A percentile compares a stretch with the other conserved stretches of the same genome.
Conservation (phyloP, 331 rosid species). For the Pyrus hybrid region DNA sequence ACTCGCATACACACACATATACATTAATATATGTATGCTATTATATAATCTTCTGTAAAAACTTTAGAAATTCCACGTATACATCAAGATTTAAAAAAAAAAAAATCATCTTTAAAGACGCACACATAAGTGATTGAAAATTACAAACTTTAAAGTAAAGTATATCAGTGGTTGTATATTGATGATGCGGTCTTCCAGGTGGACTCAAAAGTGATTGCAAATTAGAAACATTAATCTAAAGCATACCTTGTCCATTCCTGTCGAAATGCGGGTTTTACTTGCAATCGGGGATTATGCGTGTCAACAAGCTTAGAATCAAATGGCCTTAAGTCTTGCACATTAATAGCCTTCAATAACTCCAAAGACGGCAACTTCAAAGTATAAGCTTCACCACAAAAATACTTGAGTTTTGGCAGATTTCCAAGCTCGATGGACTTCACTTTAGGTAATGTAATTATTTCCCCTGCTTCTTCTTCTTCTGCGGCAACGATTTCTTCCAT, state of each 20-base stretch:
- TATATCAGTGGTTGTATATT: no score
- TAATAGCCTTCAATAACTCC: not conserved
- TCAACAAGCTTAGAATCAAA: not conserved
- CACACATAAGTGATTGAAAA: no score
- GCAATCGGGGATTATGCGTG: not conserved
- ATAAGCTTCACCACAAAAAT: not conserved
- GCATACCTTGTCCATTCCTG: not conserved
- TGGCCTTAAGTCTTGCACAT: not conserved
- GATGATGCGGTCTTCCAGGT: not conserved
- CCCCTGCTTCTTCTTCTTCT: not conserved
- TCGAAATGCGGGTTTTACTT: no score
- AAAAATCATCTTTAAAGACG: no score
- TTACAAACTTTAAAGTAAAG: no score
- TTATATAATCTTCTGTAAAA: no score
- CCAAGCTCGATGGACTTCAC: fast-evolving
- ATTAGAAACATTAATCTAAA: no score
- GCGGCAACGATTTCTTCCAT: not conserved
- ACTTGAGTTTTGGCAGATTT: not conserved
- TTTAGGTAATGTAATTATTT: not conserved
- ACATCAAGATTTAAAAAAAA: no score
- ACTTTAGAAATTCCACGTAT: no score
- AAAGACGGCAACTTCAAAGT: not conserved
- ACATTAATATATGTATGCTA: no score
- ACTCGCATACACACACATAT: no score
- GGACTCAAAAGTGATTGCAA: not conserved